Conservation (phyloP, 164 flowering plant species). For the Liriodendron chinense region DNA sequence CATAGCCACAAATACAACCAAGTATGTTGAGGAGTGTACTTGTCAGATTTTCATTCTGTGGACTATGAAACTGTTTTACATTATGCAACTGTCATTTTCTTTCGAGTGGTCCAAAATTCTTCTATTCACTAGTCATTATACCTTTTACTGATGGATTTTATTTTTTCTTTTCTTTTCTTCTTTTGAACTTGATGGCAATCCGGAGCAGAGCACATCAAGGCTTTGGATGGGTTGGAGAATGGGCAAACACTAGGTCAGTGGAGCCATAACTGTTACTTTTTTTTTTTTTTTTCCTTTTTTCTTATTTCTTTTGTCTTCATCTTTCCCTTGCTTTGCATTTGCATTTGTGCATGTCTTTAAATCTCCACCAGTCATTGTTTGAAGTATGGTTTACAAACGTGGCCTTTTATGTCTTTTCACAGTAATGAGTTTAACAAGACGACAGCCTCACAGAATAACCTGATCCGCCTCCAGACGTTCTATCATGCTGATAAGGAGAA, state of each 20-base stretch:
- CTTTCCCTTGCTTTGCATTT: not conserved
- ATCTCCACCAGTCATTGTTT: not conserved
- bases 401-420: slow-evolving; percentile 1
- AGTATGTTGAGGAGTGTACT: slow-evolving; percentile 42
- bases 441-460: slow-evolving; percentile 54
- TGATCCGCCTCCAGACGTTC: slow-evolving; percentile 78
- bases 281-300: not conserved
- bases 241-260: slow-evolving; percentile 95
- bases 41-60: not conserved
- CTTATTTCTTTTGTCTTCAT: not conserved
- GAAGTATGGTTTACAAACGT: not conserved
- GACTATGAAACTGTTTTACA: not conserved
- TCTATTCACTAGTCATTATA: not conserved
- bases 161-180: not conserved
- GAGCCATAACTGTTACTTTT: not conserved
- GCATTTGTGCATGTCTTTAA: too few relatives aligned
- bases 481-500: slow-evolving; percentile 90
- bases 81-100: not conserved
- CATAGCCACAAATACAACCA: slow-evolving; percentile 86
- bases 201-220: slow-evolving; percentile 94
- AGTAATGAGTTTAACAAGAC: slow-evolving; percentile 33
- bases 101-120: not conserved
- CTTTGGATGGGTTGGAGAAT: slow-evolving; percentile 99
- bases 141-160: not conserved
- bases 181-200: slow-evolving; percentile 10